These are phyloP conservation scores for Gymnopilus dilepis DNA, from an alignment of 768 basidiomycete genomes.

Conservation along the genomic window DNA sequence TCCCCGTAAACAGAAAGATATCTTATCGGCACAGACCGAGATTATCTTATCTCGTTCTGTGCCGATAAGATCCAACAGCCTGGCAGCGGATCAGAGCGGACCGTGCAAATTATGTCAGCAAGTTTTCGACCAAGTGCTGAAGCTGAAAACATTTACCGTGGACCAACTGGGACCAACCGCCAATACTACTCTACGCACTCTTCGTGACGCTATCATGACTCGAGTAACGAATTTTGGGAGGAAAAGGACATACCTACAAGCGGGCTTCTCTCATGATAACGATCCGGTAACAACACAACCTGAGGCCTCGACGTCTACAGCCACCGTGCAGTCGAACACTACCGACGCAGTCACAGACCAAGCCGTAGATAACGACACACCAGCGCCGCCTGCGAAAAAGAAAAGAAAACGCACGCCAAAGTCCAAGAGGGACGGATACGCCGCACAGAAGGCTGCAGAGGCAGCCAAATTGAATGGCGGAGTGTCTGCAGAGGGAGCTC, in stretches of 20 bases:
- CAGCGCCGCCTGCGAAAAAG: slow-evolving; percentile 50
- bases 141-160: too few species aligned
- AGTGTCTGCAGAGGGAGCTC: slow-evolving; percentile 16
- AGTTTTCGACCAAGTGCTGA: too few species aligned
- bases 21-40: not conserved
- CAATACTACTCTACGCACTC: not conserved
- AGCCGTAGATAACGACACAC: slow-evolving; percentile 14
- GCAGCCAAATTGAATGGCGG: slow-evolving; percentile 26
- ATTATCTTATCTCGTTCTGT: too few species aligned
- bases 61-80: too few species aligned
- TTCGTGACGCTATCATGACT: slow-evolving; percentile 54
- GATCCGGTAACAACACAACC: slow-evolving; percentile 16
- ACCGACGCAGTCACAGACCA: slow-evolving; percentile 6
- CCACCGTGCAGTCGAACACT: not conserved
- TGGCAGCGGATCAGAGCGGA: too few species aligned
- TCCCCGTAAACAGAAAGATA: not conserved
- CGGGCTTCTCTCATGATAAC: slow-evolving; percentile 48
- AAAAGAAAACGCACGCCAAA: slow-evolving; percentile 63
- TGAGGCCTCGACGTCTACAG: slow-evolving; percentile 14
- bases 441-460: slow-evolving; percentile 32
- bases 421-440: slow-evolving; percentile 46
- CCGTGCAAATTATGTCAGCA: slow-evolving; percentile 3
- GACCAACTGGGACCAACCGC: too few species aligned
- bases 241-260: slow-evolving; percentile 74
- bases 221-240: slow-evolving; percentile 75